Conservation (phyloP, 2,329 filamentous ascomycete genomes). For the Rhynchosporium graminicola region DNA sequence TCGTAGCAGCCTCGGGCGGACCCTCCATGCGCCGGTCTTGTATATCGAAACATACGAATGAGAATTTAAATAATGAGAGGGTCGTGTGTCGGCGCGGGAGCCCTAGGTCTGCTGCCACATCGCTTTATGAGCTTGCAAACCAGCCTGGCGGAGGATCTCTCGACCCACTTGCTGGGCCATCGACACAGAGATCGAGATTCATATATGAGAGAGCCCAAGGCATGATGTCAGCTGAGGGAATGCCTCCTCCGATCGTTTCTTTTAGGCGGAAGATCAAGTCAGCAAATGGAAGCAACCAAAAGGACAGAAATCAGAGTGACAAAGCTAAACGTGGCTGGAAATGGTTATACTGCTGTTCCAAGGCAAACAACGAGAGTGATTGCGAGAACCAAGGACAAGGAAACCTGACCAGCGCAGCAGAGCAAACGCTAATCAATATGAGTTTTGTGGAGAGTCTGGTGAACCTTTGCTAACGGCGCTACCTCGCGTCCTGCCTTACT, state of each 20-base stretch:
- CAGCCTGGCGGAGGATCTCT: not conserved
- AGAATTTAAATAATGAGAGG: not conserved
- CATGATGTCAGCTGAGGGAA: not conserved
- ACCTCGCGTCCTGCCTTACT: not conserved
- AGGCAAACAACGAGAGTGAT: not conserved
- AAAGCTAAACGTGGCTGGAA: not conserved
- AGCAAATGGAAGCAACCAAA: not conserved
- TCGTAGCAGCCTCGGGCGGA: no score
- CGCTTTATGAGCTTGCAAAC: not conserved
- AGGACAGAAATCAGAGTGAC: not conserved
- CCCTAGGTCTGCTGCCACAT: not conserved
- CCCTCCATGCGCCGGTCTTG: not conserved
- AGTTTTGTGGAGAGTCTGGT: conserved; percentile 12
- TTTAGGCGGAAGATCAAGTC: not conserved
- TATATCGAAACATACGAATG: not conserved
- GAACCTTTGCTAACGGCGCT: not conserved
- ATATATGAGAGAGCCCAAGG: conserved; percentile 2
- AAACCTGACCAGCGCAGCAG: not conserved
- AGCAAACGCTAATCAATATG: not conserved
- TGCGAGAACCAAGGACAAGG: conserved; percentile 3
- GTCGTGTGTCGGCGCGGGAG: not conserved
- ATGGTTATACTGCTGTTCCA: not conserved
- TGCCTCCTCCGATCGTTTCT: not conserved
- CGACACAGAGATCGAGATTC: not conserved
- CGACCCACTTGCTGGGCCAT: conserved; percentile 1